Evolutionary conservation across 2,329 filamentous ascomycete genomes (phyloP).

Genomic region (Colletotrichum paranaense): DNA sequence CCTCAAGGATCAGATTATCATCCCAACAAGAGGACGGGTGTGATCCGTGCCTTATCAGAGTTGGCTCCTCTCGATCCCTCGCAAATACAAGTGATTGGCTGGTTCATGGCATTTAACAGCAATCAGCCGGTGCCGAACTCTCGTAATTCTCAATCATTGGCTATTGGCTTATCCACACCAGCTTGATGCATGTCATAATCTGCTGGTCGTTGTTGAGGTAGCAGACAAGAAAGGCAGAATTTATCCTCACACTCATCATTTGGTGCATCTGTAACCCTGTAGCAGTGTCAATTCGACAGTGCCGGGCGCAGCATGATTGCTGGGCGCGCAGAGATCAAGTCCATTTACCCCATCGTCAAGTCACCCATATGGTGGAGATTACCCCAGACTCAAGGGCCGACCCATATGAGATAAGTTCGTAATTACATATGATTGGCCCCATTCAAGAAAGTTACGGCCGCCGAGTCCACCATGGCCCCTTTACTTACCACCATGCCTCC

Average conservation of each 20-base stretch:
- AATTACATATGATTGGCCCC: not conserved
- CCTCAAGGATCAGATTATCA: not conserved
- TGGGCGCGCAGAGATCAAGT: not conserved
- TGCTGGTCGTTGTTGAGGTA: not conserved
- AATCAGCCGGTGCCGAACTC: not conserved
- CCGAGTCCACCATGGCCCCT: not conserved
- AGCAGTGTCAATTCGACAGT: not conserved
- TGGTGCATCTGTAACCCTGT: not conserved
- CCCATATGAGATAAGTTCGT: not conserved
- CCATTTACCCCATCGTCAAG: not conserved
- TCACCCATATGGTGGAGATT: not conserved
- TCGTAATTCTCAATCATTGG: not conserved
- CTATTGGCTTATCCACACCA: not conserved
- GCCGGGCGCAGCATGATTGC: not conserved
- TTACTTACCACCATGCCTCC: not conserved
- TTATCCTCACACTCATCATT: not conserved
- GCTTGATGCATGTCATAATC: not conserved
- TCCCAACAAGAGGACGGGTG: not conserved
- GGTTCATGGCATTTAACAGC: not conserved
- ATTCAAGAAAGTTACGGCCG: not conserved
- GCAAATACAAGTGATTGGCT: not conserved
- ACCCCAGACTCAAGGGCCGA: not conserved
- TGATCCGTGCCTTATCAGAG: not conserved
- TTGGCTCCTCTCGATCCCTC: not conserved
- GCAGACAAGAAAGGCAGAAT: not conserved